Conservation (phyloP, 2,329 filamentous ascomycete species). For the Metarhizium sp. region DNA sequence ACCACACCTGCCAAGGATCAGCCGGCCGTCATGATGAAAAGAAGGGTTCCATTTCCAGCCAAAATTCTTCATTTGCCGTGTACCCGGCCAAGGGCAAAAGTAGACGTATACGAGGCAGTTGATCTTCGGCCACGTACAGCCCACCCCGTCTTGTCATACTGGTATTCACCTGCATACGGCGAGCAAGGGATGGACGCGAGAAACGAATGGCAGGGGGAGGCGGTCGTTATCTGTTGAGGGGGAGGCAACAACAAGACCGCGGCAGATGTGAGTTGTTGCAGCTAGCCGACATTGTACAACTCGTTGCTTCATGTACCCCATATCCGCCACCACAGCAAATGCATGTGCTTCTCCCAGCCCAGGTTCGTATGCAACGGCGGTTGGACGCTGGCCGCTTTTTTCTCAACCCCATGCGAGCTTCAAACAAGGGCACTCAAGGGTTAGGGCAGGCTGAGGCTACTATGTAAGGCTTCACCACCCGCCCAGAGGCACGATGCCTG, state of each 20-base stretch:
- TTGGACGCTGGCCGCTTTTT: background rate
- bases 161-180: constrained; percentile 3
- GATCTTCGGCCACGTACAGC: background rate
- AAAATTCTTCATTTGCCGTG: too few relatives aligned
- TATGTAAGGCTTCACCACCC: too few relatives aligned
- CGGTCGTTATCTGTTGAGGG: background rate
- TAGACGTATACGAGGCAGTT: background rate
- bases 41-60: too few relatives aligned
- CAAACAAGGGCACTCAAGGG: background rate
- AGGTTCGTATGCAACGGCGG: background rate
- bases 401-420: background rate
- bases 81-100: too few relatives aligned
- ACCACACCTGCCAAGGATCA: too few relatives aligned
- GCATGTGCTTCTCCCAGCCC: background rate
- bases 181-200: constrained; percentile 3
- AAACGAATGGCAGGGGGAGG: background rate
- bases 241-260: background rate
- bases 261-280: background rate
- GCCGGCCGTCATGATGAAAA: too few relatives aligned
- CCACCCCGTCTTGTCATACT: background rate
- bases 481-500: background rate
- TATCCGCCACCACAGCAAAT: background rate
- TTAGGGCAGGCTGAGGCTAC: too few relatives aligned
- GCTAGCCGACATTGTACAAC: background rate
- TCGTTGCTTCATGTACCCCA: background rate